Base-by-base conservation (phyloP, 2,329 filamentous ascomycete genomes). In the Diaporthe ampelina region DNA sequence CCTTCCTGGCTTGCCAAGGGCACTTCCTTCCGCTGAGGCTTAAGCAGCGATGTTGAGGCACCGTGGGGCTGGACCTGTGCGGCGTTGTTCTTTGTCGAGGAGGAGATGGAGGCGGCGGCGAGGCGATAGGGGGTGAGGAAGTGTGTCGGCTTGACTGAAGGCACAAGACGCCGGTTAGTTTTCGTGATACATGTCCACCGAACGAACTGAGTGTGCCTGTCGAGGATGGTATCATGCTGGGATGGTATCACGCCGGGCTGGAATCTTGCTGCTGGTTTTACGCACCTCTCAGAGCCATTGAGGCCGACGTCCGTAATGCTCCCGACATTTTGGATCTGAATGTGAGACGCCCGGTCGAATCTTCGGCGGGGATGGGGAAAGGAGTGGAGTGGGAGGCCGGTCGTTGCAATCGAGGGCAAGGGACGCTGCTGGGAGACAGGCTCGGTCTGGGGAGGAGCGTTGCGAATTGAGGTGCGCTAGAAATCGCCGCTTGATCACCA, bases 1-100 rank as follows among this genome's bases (percentile, higher is more conserved):
- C 88, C 88, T 84, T 95, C 92, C 86, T 97, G 92, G 83, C 93
- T 95, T 77, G 93, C 87, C 75, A 97, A 88, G 77, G 91, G 92
- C 73, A 97, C 94, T 85, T 96, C 93, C 82, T 89, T 90, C 79
- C 91, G 90, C 79, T 86, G 78, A 84, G 86, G 81, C 85, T 87
- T 81, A 85, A 88, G 82, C 81, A 91, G 78, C 85, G 89, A 82
- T 82, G 79, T 81, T 70, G 78, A 82, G 75, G 88, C 86, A 74
- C 86, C 86, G 81, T 90, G 86, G 79, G 89, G 86, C 76, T 78
- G 78, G 69, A 81, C 78, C 67, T 76, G 75, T 29, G 90, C 80
- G 76, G 93, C 92, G 81, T 91, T 86, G 78, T 90, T 92, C 80
- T 90, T 88, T 75, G 90, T 86, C 65, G 91, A 91, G 76, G 89